phyloP scores from a whole-genome alignment of 768 basidiomycete species.

The Pleurotus tuber-regium region DNA sequence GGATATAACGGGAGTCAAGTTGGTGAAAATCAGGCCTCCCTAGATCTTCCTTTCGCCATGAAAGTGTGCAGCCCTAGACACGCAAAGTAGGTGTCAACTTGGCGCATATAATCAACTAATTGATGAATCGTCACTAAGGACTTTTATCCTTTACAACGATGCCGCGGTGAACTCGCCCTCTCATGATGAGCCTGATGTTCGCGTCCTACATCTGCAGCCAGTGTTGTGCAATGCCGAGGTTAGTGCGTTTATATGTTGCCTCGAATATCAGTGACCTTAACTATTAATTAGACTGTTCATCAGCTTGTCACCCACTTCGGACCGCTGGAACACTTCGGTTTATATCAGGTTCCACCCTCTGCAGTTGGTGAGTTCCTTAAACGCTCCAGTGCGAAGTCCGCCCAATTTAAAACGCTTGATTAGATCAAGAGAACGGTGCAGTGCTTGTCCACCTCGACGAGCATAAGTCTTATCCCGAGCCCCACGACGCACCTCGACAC shows the following conservation, averaged over 20 bases:
- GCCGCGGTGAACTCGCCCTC: constrained; percentile 47
- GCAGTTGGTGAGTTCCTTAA: constrained; percentile 14
- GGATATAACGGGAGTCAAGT: too few relatives aligned
- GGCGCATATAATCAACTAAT: constrained; percentile 20
- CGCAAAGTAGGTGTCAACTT: constrained; percentile 40
- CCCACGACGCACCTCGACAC: constrained; percentile 58
- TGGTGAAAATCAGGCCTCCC: not conserved
- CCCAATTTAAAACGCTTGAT: not conserved
- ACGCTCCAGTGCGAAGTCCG: not conserved
- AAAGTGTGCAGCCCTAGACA: constrained; percentile 52
- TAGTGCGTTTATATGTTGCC: constrained; percentile 13
- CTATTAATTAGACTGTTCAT: constrained; percentile 41
- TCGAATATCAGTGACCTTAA: not conserved
- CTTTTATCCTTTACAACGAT: constrained; percentile 50
- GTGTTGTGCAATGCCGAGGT: constrained; percentile 62
- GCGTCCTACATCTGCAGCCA: constrained; percentile 49
- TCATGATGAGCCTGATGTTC: constrained; percentile 21
- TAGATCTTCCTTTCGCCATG: constrained; percentile 57
- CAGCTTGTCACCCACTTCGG: constrained; percentile 62
- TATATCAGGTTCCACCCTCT: constrained; percentile 20
- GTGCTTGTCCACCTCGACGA: not conserved
- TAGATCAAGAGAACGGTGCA: not conserved
- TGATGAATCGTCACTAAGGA: constrained; percentile 27
- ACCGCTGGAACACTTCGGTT: constrained; percentile 52
- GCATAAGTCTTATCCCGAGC: constrained; percentile 35